Evolutionary conservation across 192 early-diverging fungal genomes (phyloP).

Genomic region (Coemansia sp.): DNA sequence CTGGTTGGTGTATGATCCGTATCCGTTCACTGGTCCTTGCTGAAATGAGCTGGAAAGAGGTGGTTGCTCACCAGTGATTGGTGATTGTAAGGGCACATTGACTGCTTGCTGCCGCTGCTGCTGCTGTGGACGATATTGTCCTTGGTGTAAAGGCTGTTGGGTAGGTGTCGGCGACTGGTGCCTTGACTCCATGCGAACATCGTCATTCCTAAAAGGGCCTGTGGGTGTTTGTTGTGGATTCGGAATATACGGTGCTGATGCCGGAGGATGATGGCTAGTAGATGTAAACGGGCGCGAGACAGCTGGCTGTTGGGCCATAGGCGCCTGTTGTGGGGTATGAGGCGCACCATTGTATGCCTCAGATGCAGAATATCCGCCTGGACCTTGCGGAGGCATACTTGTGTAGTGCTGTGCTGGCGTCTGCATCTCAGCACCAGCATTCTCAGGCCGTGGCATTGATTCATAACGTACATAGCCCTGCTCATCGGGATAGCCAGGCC

Average conservation of each 20-base stretch:
- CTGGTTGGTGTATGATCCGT: conserved; percentile 18
- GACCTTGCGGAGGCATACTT: conserved; percentile 14
- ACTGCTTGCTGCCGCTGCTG: background rate
- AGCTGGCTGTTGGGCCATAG: conserved; percentile 26
- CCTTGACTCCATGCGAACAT: conserved; percentile 24
- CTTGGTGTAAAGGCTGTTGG: conserved; percentile 26
- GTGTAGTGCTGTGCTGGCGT: conserved; percentile 22
- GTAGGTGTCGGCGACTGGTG: conserved; percentile 34
- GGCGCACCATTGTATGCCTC: conserved; percentile 18
- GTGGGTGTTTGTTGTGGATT: conserved; percentile 17
- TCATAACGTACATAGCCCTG: conserved; percentile 33
- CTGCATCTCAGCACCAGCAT: conserved; percentile 12
- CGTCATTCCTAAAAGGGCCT: conserved; percentile 32
- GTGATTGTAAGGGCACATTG: conserved; percentile 14
- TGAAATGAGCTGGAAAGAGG: conserved; percentile 27
- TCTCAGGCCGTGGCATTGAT: conserved; percentile 21
- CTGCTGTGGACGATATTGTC: conserved; percentile 13
- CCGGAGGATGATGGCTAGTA: conserved; percentile 20
- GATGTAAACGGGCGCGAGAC: conserved; percentile 25
- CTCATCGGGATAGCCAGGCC: conserved; percentile 39
- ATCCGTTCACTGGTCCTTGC: conserved; percentile 44
- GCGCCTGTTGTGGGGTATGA: conserved; percentile 20
- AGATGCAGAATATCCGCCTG: conserved; percentile 11
- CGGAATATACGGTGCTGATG: conserved; percentile 14
- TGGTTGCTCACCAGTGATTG: conserved; percentile 15